Percentiles rank a stretch among this genome's conserved stretches.
phyloP scores from a whole-genome alignment of 2,329 filamentous ascomycete genomes.

The Albophoma yamanashiensis region DNA sequence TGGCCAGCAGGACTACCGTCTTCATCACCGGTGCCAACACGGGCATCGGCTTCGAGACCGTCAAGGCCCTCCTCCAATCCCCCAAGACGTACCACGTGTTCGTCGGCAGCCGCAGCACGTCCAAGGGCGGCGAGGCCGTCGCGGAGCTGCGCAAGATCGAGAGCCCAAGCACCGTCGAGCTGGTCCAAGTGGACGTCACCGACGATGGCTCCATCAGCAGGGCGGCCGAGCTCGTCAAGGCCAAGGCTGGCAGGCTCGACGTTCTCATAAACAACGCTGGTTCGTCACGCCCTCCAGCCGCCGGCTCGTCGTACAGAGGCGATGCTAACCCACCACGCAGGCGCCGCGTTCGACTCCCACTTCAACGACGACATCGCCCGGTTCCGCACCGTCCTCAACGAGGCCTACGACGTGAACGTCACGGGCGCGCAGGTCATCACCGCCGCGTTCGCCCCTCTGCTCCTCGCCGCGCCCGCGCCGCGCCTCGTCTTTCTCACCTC shows the following conservation, averaged over 20 bases:
- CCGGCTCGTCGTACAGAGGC: conserved; percentile 2
- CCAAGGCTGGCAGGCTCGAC: conserved; percentile 35
- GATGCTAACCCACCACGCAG: conserved; percentile 9
- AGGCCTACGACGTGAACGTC: conserved; percentile 39
- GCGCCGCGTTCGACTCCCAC: conserved; percentile 30
- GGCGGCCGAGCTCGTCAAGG: conserved; percentile 30
- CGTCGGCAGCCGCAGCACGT: conserved; percentile 39
- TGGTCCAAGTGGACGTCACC: conserved; percentile 41
- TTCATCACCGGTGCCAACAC: conserved; percentile 52
- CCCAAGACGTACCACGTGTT: conserved; percentile 40
- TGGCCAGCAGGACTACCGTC: conserved; percentile 26
- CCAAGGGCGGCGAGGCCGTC: conserved; percentile 40
- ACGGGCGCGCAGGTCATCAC: conserved; percentile 32
- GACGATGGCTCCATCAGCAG: conserved; percentile 39
- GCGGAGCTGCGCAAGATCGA: conserved; percentile 26
- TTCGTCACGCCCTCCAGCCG: conserved; percentile 4
- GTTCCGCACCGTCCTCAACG: conserved; percentile 31
- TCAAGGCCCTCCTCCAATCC: conserved; percentile 41
- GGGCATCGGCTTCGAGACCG: conserved; percentile 47
- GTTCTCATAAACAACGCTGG: conserved; percentile 48
- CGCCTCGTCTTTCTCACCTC: conserved; percentile 38
- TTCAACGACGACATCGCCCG: conserved; percentile 11
- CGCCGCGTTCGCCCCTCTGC: conserved; percentile 28
- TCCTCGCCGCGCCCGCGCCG: conserved; percentile 29
- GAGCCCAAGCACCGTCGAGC: conserved; percentile 28